Conservation (phyloP, 306 rosid species). For the Pyrus pyrifolia region DNA sequence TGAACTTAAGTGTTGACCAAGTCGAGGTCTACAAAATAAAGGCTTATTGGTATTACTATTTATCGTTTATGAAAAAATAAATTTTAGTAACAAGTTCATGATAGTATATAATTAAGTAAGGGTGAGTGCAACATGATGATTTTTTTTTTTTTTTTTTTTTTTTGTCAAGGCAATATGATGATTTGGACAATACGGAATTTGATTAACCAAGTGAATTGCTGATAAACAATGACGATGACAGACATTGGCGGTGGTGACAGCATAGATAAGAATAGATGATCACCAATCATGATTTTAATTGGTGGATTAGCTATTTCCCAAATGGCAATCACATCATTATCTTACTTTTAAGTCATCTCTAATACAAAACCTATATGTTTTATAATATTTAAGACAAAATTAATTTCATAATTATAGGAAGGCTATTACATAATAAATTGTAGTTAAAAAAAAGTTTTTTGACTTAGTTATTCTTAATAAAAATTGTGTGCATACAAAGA, state of each 20-base stretch:
- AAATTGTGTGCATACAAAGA: neutral
- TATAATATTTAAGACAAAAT: neutral
- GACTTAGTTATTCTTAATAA: neutral
- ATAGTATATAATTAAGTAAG: neutral
- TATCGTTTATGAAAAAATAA: no score
- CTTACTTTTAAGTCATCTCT: neutral
- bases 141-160: no score
- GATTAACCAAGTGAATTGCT: neutral
- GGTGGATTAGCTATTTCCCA: neutral
- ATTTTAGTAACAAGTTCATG: neutral
- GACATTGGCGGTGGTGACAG: neutral
- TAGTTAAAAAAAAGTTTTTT: neutral
- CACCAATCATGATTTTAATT: neutral
- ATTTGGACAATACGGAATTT: neutral
- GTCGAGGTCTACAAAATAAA: neutral
- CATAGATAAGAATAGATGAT: neutral
- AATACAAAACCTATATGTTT: neutral
- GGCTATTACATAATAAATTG: neutral
- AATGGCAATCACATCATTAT: slow-evolving; percentile 6
- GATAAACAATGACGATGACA: neutral
- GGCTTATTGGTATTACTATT: neutral
- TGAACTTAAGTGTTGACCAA: neutral
- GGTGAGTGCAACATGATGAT: neutral
- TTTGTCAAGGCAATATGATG: neutral
- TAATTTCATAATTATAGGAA: neutral